Conservation (phyloP, 2,329 filamentous ascomycete genomes). For the Diplodia corticola region DNA sequence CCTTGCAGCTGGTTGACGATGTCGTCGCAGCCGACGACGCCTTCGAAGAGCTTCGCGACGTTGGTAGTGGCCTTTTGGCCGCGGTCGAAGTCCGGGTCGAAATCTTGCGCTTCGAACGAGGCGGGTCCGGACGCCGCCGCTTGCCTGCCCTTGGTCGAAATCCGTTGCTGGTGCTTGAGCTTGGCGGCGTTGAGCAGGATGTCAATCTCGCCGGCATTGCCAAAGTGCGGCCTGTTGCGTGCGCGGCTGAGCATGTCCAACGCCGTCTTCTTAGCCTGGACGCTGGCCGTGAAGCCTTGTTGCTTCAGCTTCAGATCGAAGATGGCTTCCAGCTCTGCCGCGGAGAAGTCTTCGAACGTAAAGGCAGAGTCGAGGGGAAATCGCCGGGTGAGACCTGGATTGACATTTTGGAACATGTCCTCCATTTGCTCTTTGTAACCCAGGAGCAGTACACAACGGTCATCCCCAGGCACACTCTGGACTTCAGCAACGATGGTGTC, state of each 20-base stretch:
- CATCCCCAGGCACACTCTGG: slow-evolving; percentile 68
- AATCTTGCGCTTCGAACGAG: slow-evolving; percentile 51
- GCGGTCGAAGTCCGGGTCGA: slow-evolving; percentile 62
- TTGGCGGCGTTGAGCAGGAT: slow-evolving; percentile 64
- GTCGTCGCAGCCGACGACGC: slow-evolving; percentile 58
- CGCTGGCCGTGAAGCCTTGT: slow-evolving; percentile 55
- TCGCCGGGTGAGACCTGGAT: slow-evolving; percentile 66
- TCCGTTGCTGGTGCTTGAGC: slow-evolving; percentile 49
- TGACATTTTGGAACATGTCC: slow-evolving; percentile 71
- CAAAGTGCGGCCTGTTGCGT: slow-evolving; percentile 65
- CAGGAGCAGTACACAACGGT: slow-evolving; percentile 69
- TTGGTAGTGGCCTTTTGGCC: slow-evolving; percentile 51
- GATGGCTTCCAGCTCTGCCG: slow-evolving; percentile 60
- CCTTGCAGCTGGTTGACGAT: slow-evolving; percentile 56
- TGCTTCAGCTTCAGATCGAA: slow-evolving; percentile 63
- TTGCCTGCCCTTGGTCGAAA: neutral
- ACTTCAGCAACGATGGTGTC: slow-evolving; percentile 75
- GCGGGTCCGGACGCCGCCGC: slow-evolving; percentile 16
- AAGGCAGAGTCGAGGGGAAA: slow-evolving; percentile 67
- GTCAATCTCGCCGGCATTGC: slow-evolving; percentile 75
- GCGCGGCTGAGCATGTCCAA: slow-evolving; percentile 62
- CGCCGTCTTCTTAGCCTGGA: slow-evolving; percentile 54
- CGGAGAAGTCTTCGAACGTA: slow-evolving; percentile 66
- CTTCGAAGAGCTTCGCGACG: slow-evolving; percentile 57
- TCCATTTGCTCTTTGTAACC: slow-evolving; percentile 71